Conservation (phyloP, 306 rosid genomes). For the Datisca glomerata region DNA sequence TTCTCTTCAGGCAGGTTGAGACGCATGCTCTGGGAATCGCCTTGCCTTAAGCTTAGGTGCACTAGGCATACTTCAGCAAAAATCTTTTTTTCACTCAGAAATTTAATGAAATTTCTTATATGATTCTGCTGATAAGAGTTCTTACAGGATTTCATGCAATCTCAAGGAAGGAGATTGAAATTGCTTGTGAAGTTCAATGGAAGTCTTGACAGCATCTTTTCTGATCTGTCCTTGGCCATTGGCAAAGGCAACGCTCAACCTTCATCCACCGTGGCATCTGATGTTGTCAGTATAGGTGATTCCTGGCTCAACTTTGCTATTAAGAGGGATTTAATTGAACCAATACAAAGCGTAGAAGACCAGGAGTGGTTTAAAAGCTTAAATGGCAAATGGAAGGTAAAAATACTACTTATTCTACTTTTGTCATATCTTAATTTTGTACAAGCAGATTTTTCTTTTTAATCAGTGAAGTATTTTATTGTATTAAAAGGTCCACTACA, state of each 20-base stretch:
- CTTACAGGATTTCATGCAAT: conserved; percentile 63
- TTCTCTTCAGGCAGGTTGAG: too few species aligned
- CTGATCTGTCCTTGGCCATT: conserved; percentile 41
- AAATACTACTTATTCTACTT: conserved; percentile 20
- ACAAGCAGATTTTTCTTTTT: too few species aligned
- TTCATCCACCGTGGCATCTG: conserved; percentile 65
- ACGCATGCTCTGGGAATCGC: too few species aligned
- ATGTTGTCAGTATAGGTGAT: conserved; percentile 70
- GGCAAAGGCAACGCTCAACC: conserved; percentile 33
- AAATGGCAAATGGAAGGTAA: conserved; percentile 87
- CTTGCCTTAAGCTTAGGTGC: too few species aligned
- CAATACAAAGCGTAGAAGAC: conserved; percentile 57
- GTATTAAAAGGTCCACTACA: too few species aligned
- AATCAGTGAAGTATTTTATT: too few species aligned
- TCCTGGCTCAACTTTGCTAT: conserved; percentile 80
- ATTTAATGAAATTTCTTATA: too few species aligned
- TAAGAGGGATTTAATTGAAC: conserved; percentile 52
- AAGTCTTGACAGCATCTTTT: conserved; percentile 60
- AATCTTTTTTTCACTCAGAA: too few species aligned
- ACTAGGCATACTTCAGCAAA: too few species aligned
- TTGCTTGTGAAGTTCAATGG: conserved; percentile 45
- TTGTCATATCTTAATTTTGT: background rate
- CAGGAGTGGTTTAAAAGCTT: conserved; percentile 82
- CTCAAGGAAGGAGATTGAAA: conserved; percentile 70
- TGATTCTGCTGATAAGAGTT: conserved; percentile 62